Evolutionary conservation across 129 eudicot species (phyloP).

Genomic region (Chrysanthemum lavandulifolium): DNA sequence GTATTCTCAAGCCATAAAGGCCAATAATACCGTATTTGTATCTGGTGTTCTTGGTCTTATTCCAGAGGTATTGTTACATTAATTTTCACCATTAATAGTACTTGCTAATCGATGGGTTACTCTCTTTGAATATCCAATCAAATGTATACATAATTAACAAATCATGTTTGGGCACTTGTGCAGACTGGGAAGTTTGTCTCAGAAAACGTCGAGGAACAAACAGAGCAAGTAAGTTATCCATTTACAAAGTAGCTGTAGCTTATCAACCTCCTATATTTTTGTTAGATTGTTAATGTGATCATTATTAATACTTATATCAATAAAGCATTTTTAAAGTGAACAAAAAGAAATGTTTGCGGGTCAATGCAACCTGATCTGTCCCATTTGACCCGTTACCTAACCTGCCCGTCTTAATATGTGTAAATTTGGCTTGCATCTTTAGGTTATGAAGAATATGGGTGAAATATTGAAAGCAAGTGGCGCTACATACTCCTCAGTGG

Average conservation of each 20-base stretch:
- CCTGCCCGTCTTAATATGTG: not conserved
- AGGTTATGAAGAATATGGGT: slow-evolving; percentile 97
- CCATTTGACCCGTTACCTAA: not conserved
- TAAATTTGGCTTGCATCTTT: slow-evolving; percentile 11
- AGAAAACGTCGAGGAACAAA: slow-evolving; percentile 83
- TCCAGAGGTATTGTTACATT: slow-evolving; percentile 65
- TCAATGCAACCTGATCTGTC: not conserved
- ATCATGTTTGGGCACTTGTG: slow-evolving; percentile 29
- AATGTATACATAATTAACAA: not conserved
- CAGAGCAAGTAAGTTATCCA: slow-evolving; percentile 76
- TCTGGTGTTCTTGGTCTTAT: slow-evolving; percentile 92
- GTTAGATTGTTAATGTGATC: not conserved
- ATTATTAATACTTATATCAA: not conserved
- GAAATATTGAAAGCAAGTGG: slow-evolving; percentile 95
- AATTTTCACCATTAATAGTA: not conserved
- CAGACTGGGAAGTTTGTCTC: slow-evolving; percentile 90
- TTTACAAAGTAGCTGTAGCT: too few species aligned
- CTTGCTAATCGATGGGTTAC: not conserved
- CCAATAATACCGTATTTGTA: slow-evolving; percentile 61
- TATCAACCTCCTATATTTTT: too few species aligned
- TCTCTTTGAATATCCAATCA: not conserved
- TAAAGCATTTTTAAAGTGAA: not conserved
- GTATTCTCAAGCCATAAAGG: slow-evolving; percentile 90
- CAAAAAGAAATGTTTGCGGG: not conserved
- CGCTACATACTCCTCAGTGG: slow-evolving; percentile 85